Percentiles rank a stretch among this genome's conserved stretches.
Evolutionary conservation across 2,329 filamentous ascomycete genomes (phyloP).

Genomic region (Emydomyces testavorans): DNA sequence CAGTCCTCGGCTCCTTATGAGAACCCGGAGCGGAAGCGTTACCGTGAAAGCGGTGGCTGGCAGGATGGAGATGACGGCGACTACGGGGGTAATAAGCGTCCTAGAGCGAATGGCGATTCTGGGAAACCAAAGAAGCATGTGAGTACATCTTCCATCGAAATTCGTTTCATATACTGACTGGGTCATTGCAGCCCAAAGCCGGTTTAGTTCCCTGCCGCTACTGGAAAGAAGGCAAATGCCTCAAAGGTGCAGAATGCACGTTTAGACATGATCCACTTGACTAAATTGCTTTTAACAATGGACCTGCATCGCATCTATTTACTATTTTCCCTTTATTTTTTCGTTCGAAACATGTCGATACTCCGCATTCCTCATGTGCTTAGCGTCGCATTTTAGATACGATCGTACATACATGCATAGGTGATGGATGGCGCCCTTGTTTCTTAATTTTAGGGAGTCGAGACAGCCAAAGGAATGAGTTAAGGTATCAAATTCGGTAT

Average conservation of each 20-base stretch:
- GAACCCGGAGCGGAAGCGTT: constrained; percentile 34
- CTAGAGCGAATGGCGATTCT: constrained; percentile 23
- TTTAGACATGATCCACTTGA: constrained; percentile 35
- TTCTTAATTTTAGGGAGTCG: neutral
- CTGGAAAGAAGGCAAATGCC: constrained; percentile 44
- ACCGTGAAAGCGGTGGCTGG: constrained; percentile 25
- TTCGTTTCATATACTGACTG: neutral
- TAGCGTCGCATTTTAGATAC: constrained; percentile 1
- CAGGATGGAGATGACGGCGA: constrained; percentile 25
- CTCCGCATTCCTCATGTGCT: constrained; percentile 3
- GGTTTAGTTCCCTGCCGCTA: constrained; percentile 41
- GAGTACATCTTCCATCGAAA: constrained; percentile 14
- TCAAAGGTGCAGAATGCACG: constrained; percentile 44
- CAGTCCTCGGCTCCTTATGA: constrained; percentile 23
- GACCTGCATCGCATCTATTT: neutral
- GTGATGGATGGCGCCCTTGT: neutral
- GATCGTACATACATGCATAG: neutral
- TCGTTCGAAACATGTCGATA: neutral
- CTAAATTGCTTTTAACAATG: neutral
- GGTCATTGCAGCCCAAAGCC: constrained; percentile 28
- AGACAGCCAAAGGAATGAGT: neutral
- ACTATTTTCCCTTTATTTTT: too few relatives aligned
- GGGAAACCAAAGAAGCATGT: constrained; percentile 30
- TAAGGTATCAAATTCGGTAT: neutral
- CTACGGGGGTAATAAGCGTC: constrained; percentile 26